A percentile compares a stretch with the other conserved stretches of the same genome.
phyloP scores from a whole-genome alignment of 78 protist species.

The Dictyostelium intermedium region DNA sequence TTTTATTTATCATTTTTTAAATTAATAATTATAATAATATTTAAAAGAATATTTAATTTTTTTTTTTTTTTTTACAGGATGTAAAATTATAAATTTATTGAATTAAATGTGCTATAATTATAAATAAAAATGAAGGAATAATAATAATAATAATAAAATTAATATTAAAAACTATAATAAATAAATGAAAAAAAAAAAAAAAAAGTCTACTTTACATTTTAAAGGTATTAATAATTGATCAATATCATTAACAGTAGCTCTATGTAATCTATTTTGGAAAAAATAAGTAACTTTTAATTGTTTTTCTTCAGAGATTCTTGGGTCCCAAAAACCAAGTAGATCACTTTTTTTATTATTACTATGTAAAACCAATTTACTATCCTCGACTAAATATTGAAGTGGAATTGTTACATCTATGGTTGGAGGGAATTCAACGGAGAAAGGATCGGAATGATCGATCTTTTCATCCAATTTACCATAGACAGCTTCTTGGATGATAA shows the following conservation, averaged over 20 bases:
- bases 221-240: constrained; percentile 58
- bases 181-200: no score
- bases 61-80: background rate
- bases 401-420: constrained; percentile 62
- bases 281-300: constrained; percentile 55
- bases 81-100: background rate
- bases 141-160: background rate
- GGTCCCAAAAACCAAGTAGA: constrained; percentile 77
- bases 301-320: constrained; percentile 60
- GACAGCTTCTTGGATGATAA: constrained; percentile 53
- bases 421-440: constrained; percentile 1
- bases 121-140: background rate
- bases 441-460: background rate
- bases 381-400: constrained; percentile 66
- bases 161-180: background rate
- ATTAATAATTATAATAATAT: background rate
- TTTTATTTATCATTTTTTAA: background rate
- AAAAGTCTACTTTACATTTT: constrained; percentile 73
- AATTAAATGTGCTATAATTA: background rate
- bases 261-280: constrained; percentile 58
- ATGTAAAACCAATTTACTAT: constrained; percentile 53
- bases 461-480: constrained; percentile 46
- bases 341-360: constrained; percentile 46
- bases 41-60: background rate
- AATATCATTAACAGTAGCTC: constrained; percentile 16